A percentile compares a stretch with the other conserved stretches of the same genome.
These are phyloP conservation scores for Arachis hypogaea DNA, from an alignment of 306 rosid genomes.

Conservation along the genomic window DNA sequence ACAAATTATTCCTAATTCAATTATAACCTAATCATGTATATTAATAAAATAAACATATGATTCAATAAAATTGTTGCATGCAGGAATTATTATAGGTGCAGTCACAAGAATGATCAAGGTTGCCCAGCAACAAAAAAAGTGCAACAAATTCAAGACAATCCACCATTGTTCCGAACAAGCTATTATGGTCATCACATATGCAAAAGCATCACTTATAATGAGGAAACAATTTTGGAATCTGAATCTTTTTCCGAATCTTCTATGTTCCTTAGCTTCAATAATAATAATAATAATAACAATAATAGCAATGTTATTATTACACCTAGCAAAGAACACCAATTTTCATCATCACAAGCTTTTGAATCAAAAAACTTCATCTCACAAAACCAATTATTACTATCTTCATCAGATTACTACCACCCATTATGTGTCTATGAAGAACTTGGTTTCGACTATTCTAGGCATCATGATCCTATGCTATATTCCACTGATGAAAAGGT, in stretches of 20 bases:
- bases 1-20: background rate
- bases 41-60: background rate
- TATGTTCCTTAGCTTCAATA: conserved; percentile 36
- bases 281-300: background rate
- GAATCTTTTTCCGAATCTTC: conserved; percentile 30
- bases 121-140: conserved; percentile 64
- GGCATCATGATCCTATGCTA: conserved; percentile 3
- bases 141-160: conserved; percentile 53
- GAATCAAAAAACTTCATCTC: background rate
- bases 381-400: background rate
- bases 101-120: conserved; percentile 50
- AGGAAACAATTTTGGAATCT: conserved; percentile 42
- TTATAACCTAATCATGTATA: background rate
- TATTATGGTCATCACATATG: conserved; percentile 55
- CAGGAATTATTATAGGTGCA: conserved; percentile 67
- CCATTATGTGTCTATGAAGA: conserved; percentile 17
- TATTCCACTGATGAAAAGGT: background rate
- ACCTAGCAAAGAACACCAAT: conserved; percentile 2
- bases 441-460: conserved; percentile 19
- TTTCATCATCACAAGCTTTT: conserved; percentile 1
- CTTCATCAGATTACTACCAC: conserved; percentile 12
- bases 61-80: background rate
- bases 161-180: conserved; percentile 49
- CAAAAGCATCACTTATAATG: conserved; percentile 12
- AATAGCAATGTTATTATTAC: too few species aligned